Evolutionary conservation across 1,284 basidiomycete genomes (phyloP).

Genomic region (Ganoderma leucocontextum): DNA sequence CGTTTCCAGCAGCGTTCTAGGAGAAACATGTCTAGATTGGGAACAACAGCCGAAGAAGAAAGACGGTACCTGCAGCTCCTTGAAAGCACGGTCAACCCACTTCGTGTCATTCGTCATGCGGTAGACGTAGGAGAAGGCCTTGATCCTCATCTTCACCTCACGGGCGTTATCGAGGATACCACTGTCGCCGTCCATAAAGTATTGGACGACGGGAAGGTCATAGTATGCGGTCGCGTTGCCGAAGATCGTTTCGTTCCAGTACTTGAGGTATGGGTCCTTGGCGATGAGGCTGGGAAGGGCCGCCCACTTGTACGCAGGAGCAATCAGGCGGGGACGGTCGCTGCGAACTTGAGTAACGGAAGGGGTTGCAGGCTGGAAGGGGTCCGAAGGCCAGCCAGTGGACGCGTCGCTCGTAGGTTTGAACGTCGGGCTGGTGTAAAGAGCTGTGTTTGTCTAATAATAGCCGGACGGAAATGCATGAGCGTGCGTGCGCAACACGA

Average conservation of each 20-base stretch:
- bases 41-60: neutral
- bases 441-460: constrained; percentile 79
- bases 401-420: constrained; percentile 55
- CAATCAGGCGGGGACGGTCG: constrained; percentile 91
- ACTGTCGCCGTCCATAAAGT: constrained; percentile 83
- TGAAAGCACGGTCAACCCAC: constrained; percentile 88
- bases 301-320: constrained; percentile 92
- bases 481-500: neutral
- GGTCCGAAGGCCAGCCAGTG: constrained; percentile 79
- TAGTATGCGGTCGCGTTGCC: constrained; percentile 85
- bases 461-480: neutral
- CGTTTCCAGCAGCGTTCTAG: constrained; percentile 77
- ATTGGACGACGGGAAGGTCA: constrained; percentile 68
- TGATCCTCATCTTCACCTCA: constrained; percentile 89
- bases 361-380: constrained; percentile 71
- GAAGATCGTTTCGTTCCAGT: constrained; percentile 95
- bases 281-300: constrained; percentile 84
- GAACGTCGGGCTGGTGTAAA: constrained; percentile 81
- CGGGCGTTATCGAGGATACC: constrained; percentile 95
- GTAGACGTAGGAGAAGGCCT: constrained; percentile 93
- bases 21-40: constrained; percentile 8
- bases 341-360: constrained; percentile 69
- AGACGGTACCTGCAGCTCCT: constrained; percentile 76
- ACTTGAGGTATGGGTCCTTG: constrained; percentile 85
- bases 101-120: constrained; percentile 90